These are phyloP conservation scores for Coniochaeta sp. DNA, from an alignment of 2,329 filamentous ascomycete genomes.

Conservation along the genomic window DNA sequence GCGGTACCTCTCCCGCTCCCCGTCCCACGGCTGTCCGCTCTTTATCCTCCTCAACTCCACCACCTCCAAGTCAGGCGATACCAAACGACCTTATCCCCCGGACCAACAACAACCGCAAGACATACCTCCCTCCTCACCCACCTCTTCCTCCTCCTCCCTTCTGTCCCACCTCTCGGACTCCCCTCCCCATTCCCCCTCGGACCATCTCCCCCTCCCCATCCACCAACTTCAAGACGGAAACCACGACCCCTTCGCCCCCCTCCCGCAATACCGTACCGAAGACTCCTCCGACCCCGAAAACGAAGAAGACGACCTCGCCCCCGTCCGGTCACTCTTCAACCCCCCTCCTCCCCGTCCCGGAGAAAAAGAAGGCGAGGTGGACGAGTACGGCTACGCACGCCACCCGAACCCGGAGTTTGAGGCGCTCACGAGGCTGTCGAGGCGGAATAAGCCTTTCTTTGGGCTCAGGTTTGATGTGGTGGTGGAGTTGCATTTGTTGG, in stretches of 20 bases:
- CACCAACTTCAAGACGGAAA: background rate
- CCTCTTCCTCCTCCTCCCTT: too few species aligned
- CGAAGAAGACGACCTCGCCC: conserved; percentile 12
- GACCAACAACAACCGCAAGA: too few species aligned
- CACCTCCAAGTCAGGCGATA: conserved; percentile 14
- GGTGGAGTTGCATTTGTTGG: conserved; percentile 46
- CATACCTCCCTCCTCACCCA: too few species aligned
- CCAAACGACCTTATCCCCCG: too few species aligned
- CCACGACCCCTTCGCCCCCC: too few species aligned
- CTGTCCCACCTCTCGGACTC: too few species aligned
- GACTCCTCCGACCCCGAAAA: too few species aligned
- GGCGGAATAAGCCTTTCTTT: conserved; percentile 37
- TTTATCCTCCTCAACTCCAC: conserved; percentile 50
- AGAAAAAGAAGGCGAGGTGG: background rate
- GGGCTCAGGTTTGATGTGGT: conserved; percentile 49
- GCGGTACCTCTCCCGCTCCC: conserved; percentile 33
- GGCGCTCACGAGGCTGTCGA: conserved; percentile 15
- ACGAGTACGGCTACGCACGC: background rate
- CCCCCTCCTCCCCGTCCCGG: conserved; percentile 18
- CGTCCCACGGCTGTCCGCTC: conserved; percentile 32
- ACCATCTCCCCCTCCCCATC: background rate
- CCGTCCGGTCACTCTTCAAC: conserved; percentile 43
- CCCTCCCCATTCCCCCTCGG: background rate
- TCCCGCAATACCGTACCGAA: too few species aligned
- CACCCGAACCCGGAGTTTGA: background rate